Conservation (phyloP, 768 basidiomycete genomes). For the Exidia glandulosa region DNA sequence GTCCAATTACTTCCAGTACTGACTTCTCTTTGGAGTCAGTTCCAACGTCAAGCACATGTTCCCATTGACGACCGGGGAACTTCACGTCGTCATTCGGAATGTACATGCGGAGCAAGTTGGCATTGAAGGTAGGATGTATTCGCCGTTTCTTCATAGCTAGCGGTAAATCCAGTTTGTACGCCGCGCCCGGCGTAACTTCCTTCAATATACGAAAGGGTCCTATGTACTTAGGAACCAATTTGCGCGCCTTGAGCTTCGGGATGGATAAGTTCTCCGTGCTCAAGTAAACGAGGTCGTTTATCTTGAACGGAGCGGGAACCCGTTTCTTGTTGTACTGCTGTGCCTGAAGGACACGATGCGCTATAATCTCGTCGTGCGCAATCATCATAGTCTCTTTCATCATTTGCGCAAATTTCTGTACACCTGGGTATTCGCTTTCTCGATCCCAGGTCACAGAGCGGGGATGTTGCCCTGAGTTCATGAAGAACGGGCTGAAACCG, state of each 20-base stretch:
- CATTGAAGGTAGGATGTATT: constrained; percentile 28
- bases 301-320: background rate
- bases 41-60: background rate
- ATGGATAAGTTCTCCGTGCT: constrained; percentile 5
- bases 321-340: constrained; percentile 16
- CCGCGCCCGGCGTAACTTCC: constrained; percentile 7
- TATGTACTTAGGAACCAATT: constrained; percentile 5
- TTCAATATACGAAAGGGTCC: constrained; percentile 1
- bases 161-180: constrained; percentile 22
- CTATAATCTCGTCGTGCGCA: constrained; percentile 30
- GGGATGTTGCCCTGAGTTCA: constrained; percentile 7
- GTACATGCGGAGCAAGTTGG: constrained; percentile 18
- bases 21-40: background rate
- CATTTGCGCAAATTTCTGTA: constrained; percentile 13
- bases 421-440: constrained; percentile 13
- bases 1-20: background rate
- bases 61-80: constrained; percentile 19
- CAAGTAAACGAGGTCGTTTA: constrained; percentile 5
- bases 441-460: constrained; percentile 6
- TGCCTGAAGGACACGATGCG: constrained; percentile 18
- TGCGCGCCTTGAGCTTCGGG: constrained; percentile 2
- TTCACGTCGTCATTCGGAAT: constrained; percentile 20
- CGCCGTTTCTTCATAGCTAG: constrained; percentile 12
- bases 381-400: constrained; percentile 15
- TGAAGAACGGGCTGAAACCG: constrained; percentile 11